Conservation (phyloP, 2,329 filamentous ascomycete genomes). For the Lecanicillium sp. region DNA sequence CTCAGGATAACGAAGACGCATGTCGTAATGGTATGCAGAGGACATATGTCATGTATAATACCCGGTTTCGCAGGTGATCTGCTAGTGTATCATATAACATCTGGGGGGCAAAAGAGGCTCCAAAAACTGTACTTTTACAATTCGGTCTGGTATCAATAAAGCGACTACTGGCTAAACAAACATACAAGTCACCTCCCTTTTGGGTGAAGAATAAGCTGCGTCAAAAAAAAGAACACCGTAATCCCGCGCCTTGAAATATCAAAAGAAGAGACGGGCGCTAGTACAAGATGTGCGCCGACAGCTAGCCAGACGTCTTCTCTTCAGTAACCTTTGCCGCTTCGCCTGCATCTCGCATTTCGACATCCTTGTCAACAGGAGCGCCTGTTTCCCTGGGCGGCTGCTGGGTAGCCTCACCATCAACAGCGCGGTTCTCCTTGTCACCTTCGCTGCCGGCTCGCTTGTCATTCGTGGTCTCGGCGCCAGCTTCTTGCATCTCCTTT, state of each 20-base stretch:
- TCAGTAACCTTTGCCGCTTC: slow-evolving; percentile 5
- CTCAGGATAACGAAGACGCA: not conserved
- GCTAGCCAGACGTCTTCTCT: not conserved
- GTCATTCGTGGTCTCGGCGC: slow-evolving; percentile 14
- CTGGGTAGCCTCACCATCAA: slow-evolving; percentile 5
- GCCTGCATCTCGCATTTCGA: slow-evolving; percentile 21
- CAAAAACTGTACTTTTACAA: not conserved
- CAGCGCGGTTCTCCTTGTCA: slow-evolving; percentile 39
- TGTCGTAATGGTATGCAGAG: not conserved
- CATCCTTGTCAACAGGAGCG: slow-evolving; percentile 16
- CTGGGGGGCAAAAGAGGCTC: no score
- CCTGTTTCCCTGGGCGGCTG: slow-evolving; percentile 5
- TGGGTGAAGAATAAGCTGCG: no score
- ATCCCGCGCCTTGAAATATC: no score
- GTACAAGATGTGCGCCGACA: no score
- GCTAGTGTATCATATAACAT: no score
- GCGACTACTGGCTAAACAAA: not conserved
- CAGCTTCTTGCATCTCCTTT: slow-evolving; percentile 17
- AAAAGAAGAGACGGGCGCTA: no score
- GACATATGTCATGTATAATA: not conserved
- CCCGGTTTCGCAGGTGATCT: not conserved
- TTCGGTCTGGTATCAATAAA: slow-evolving; percentile 8
- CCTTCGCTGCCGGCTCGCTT: slow-evolving; percentile 24
- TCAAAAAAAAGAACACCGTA: no score
- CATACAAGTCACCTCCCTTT: not conserved